Evolutionary conservation across 768 basidiomycete genomes (phyloP), one percentile per base, ranked within the genome.

Genomic region (Trametes villosa): DNA sequence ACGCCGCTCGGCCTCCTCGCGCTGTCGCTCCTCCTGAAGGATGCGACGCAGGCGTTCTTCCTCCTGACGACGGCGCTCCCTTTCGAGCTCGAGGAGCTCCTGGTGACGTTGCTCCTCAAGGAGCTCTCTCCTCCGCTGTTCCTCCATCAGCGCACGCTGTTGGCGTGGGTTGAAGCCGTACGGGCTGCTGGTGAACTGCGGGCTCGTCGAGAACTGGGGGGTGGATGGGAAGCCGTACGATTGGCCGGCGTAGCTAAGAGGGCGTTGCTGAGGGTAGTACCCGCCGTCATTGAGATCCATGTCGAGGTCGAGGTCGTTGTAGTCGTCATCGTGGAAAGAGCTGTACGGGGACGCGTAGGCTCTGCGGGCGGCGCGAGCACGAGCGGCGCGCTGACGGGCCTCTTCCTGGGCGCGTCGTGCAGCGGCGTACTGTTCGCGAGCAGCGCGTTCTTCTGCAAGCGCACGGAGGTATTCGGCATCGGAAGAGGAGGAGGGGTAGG

Each of bases 381-480:
- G 70, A 29, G 67, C 68, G 34, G 70, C 70, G 56, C 70, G 68
- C 30, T 60, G 49, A 29, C 69, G 68, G n/a, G 71, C 69, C 38
- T 70, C 69, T 51, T 69, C 68, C 55, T 72, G 68, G 1, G 68
- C 65, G 40, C 69, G 71, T 31, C 60, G 61, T 53, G 70, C 70
- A 17, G 68, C 67, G 26, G 59, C 65, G 44, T 68, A 68, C 34
- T 68, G 69, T 34, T 66, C 64, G 31, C 67, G 69, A 6, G 71
- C 71, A 17, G 71, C 69, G n/a, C 64, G 69, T 50, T 72, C 71
- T 24, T 72, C 69, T 17, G 71, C 69, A 22, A 72, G 63, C 9
- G 69, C 69, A 26, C 65, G 67, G 15, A 65, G 48, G 63, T 72
- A 72, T n/a, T 65, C 67, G 29, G 60, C 42, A 52, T 67, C 64